Evolutionary conservation across 805 yeast species (phyloP).

Genomic region (Suhomyces prunicola): DNA sequence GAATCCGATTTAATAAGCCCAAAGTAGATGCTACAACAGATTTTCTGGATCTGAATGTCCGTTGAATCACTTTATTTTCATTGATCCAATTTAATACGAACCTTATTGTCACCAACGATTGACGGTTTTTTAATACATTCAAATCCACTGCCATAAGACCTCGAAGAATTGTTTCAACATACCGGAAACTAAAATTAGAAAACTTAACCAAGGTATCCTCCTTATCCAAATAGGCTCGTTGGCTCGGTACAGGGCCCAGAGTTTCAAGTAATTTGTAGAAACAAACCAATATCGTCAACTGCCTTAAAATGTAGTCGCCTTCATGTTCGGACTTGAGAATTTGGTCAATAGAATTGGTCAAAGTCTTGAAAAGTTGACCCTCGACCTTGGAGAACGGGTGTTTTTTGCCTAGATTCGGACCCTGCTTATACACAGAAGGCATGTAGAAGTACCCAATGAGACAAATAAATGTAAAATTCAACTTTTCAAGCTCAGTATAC

Average conservation of each 20-base stretch:
- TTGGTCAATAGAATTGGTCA: slow-evolving; percentile 8
- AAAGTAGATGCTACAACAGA: slow-evolving; percentile 11
- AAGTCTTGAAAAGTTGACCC: slow-evolving; percentile 19
- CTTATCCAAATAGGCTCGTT: slow-evolving; percentile 2
- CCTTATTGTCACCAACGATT: slow-evolving; percentile 28
- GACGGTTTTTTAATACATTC: slow-evolving; percentile 1
- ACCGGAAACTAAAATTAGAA: slow-evolving; percentile 16
- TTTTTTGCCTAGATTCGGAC: slow-evolving; percentile 20
- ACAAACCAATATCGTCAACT: slow-evolving; percentile 22
- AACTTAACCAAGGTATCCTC: slow-evolving; percentile 11
- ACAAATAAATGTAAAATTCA: slow-evolving; percentile 26
- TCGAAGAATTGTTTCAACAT: slow-evolving; percentile 18
- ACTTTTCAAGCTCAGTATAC: slow-evolving; percentile 3
- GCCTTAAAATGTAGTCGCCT: slow-evolving; percentile 18
- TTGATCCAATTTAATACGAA: slow-evolving; percentile 57
- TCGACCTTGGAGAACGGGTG: slow-evolving; percentile 22
- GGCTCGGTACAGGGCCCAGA: slow-evolving; percentile 1
- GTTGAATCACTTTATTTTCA: slow-evolving; percentile 35
- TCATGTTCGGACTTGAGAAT: slow-evolving; percentile 7
- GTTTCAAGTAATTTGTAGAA: slow-evolving; percentile 15
- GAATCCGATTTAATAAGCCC: slow-evolving; percentile 11
- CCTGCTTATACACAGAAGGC: slow-evolving; percentile 30
- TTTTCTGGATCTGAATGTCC: slow-evolving; percentile 10
- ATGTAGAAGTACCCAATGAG: slow-evolving; percentile 41
- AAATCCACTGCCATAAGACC: slow-evolving; percentile 1